phyloP scores from a whole-genome alignment of 768 basidiomycete genomes.

The Suillus cothurnatus region DNA sequence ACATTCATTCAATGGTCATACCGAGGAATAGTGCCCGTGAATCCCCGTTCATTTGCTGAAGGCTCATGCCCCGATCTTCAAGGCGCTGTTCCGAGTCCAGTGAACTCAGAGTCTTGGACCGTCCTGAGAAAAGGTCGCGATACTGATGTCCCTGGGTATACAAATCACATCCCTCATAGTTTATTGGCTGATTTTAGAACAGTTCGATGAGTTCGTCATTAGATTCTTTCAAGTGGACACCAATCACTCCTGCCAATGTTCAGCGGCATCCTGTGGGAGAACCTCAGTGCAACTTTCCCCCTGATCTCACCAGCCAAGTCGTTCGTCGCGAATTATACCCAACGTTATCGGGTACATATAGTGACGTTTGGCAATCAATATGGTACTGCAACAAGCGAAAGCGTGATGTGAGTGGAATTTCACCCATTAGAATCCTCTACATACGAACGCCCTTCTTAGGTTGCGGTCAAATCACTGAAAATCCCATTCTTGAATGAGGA shows the following conservation, averaged over 20 bases:
- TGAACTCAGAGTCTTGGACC: background rate
- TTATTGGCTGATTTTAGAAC: background rate
- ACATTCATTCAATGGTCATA: background rate
- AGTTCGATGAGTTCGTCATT: background rate
- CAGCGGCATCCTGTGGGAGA: background rate
- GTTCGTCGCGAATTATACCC: background rate
- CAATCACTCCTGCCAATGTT: background rate
- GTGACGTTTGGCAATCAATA: background rate
- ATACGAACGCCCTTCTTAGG: background rate
- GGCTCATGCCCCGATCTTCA: background rate
- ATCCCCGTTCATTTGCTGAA: background rate
- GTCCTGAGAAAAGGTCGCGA: background rate
- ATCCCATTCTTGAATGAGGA: background rate
- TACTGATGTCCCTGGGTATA: background rate
- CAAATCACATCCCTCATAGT: background rate
- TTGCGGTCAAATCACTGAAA: conserved; percentile 4
- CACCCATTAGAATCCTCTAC: background rate
- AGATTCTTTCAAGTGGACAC: background rate
- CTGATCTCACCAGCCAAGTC: background rate
- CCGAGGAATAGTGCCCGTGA: background rate
- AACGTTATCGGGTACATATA: background rate
- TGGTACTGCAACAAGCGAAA: background rate
- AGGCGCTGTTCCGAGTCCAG: background rate
- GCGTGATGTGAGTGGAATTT: background rate
- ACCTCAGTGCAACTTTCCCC: background rate